Base-by-base conservation (phyloP, 352 stramenopile species). In the Pythium apleroticum region DNA sequence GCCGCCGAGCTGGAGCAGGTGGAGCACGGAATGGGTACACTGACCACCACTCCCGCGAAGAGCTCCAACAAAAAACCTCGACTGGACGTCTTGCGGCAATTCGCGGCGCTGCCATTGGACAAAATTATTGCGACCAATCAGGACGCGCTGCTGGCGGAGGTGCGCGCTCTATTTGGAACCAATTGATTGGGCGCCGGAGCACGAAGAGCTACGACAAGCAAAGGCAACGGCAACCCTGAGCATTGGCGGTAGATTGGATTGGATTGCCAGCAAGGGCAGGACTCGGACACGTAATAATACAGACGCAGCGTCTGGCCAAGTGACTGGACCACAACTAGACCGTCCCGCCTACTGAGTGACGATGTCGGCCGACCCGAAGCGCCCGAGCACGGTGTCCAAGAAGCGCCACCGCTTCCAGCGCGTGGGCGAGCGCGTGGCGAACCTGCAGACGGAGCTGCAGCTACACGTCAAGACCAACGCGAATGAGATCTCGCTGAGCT, bases 1-100 rank as follows among this genome's bases (percentile, higher is more conserved):
- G 97, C 96, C 28, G 79, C 84, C 7, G 90, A 98, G 66, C 86
- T 99, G n/a, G 97, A 99, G 78, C 72, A 72, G 20, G 84, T 92
- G 43, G 78, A 89, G 66, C 71, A 72, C 45, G 74, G 66, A 19
- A 73, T 86, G 50, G 58, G 56, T 49, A 66, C 65, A 57, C 52
- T 24, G 65, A 73, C 61, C 56, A 73, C 43, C 66, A 73, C 66
- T 69, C 60, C 22, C 20, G 19, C 30, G 1, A 12, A 22, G n/a
- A 48, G 24, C 43, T 46, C 3, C 57, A 15, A 45, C 14, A 90
- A 90, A 60, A 86, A 81, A 66, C 15, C 71, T 63, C 67, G 81
- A 46, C 54, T 74, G 28, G 64, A 55, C 20, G 80, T 91, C 37
- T 27, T 90, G 41, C 57, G 73, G 17, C 69, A 76, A 8, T 93